Conservation (phyloP, 108 stramenopile genomes). For the Cyclotella kingstonii region DNA sequence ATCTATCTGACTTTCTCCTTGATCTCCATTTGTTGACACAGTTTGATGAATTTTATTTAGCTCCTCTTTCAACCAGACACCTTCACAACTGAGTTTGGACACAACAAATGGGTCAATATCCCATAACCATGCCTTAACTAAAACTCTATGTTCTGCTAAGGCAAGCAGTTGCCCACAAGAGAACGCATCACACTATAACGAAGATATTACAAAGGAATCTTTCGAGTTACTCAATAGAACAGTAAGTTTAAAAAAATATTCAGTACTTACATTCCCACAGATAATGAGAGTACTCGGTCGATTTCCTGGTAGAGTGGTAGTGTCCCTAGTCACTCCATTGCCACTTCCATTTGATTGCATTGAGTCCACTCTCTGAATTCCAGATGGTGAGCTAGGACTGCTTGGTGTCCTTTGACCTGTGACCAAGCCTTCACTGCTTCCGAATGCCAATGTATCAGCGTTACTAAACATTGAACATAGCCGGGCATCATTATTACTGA, state of each 20-base stretch:
- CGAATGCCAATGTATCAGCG: slow-evolving; percentile 77
- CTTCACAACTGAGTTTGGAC: slow-evolving; percentile 33
- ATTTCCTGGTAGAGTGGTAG: slow-evolving; percentile 47
- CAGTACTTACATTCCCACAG: too few relatives aligned
- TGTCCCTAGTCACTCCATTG: background rate
- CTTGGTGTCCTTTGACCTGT: background rate
- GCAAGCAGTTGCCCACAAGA: slow-evolving; percentile 81
- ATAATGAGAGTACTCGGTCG: slow-evolving; percentile 70
- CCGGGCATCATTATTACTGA: slow-evolving; percentile 53
- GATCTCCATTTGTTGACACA: slow-evolving; percentile 10
- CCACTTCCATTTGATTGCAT: slow-evolving; percentile 29
- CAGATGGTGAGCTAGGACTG: slow-evolving; percentile 41
- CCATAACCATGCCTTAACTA: slow-evolving; percentile 72
- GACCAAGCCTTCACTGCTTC: slow-evolving; percentile 2
- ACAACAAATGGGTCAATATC: slow-evolving; percentile 69
- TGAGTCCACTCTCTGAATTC: slow-evolving; percentile 24
- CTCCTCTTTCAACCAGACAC: slow-evolving; percentile 47
- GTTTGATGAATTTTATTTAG: slow-evolving; percentile 47
- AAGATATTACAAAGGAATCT: too few relatives aligned
- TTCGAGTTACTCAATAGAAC: too few relatives aligned
- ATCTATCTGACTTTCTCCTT: slow-evolving; percentile 25
- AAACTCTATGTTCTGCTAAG: slow-evolving; percentile 78
- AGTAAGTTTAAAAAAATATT: too few relatives aligned
- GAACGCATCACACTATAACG: slow-evolving; percentile 74
- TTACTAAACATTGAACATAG: slow-evolving; percentile 73